These are phyloP conservation scores for Gynandropsis gynandra DNA, from an alignment of 345 rosid species.

Conservation along the genomic window DNA sequence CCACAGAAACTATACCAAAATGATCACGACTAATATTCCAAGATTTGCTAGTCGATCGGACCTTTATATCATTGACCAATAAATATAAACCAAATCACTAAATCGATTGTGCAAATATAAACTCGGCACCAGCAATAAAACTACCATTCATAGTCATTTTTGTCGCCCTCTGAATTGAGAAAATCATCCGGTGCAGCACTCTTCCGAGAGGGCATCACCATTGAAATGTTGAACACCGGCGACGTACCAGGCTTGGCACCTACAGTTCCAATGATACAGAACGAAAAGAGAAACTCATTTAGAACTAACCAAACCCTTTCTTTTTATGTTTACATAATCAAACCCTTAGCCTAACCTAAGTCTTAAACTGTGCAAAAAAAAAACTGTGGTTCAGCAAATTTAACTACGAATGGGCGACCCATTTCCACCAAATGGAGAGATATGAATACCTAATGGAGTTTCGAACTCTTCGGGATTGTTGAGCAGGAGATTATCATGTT, in stretches of 20 bases:
- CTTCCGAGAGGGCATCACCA: slow-evolving; percentile 47
- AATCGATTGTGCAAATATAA: background rate
- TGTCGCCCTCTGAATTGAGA: slow-evolving; percentile 83
- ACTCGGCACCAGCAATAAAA: background rate
- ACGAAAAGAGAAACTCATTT: background rate
- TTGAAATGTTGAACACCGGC: slow-evolving; percentile 69
- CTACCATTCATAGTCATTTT: slow-evolving; percentile 97
- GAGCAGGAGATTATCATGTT: slow-evolving; percentile 49
- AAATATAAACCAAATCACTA: background rate
- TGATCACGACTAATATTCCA: background rate
- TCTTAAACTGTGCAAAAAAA: background rate
- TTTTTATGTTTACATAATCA: too few relatives aligned
- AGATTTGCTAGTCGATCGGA: background rate
- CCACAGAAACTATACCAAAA: background rate
- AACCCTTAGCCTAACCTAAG: too few relatives aligned
- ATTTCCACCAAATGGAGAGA: background rate
- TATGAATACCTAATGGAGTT: slow-evolving; percentile 54
- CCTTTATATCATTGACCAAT: background rate
- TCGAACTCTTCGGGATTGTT: slow-evolving; percentile 57
- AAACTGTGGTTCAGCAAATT: slow-evolving; percentile 6
- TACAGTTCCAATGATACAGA: slow-evolving; percentile 21
- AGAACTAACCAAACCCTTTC: background rate
- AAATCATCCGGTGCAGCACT: slow-evolving; percentile 69
- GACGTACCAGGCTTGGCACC: slow-evolving; percentile 78
- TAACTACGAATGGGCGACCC: background rate